Conservation (phyloP, 2,329 filamentous ascomycete species). For the Elsinoe australis region DNA sequence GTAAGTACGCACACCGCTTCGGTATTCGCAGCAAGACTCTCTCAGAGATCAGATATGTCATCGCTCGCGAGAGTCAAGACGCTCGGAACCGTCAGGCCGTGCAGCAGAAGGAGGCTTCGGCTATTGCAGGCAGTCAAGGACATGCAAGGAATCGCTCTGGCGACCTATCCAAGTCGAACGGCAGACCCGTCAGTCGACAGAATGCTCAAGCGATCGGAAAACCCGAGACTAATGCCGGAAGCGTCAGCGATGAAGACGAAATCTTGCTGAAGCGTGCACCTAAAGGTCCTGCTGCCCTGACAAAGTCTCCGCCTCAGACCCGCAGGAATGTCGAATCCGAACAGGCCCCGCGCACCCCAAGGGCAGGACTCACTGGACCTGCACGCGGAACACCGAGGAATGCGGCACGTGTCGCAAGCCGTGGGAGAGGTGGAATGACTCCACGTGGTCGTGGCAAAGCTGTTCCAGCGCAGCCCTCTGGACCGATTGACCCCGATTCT, state of each 20-base stretch:
- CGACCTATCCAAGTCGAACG: neutral
- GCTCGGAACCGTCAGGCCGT: conserved; percentile 32
- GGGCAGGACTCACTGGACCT: neutral
- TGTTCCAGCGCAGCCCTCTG: conserved; percentile 18
- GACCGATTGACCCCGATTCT: conserved; percentile 34
- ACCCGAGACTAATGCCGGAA: conserved; percentile 5
- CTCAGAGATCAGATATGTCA: conserved; percentile 43
- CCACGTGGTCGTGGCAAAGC: conserved; percentile 23
- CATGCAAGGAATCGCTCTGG: conserved; percentile 2
- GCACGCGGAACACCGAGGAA: neutral
- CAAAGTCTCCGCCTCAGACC: conserved; percentile 19
- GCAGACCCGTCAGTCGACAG: neutral
- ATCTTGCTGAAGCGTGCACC: conserved; percentile 27
- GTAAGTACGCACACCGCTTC: conserved; percentile 41
- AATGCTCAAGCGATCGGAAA: neutral
- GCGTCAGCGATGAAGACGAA: conserved; percentile 22
- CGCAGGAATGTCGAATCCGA: neutral
- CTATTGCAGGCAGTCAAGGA: neutral
- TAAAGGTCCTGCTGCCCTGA: conserved; percentile 28
- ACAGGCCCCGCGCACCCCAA: neutral
- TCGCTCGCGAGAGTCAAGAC: conserved; percentile 44
- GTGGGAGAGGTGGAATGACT: conserved; percentile 24
- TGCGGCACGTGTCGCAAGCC: conserved; percentile 2
- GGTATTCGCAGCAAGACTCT: conserved; percentile 44
- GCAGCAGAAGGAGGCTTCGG: conserved; percentile 21